A percentile compares a stretch with the other conserved stretches of the same genome.
Evolutionary conservation across 2,329 filamentous ascomycete genomes (phyloP).

Genomic region (Cylindrodendrum hubeiense): DNA sequence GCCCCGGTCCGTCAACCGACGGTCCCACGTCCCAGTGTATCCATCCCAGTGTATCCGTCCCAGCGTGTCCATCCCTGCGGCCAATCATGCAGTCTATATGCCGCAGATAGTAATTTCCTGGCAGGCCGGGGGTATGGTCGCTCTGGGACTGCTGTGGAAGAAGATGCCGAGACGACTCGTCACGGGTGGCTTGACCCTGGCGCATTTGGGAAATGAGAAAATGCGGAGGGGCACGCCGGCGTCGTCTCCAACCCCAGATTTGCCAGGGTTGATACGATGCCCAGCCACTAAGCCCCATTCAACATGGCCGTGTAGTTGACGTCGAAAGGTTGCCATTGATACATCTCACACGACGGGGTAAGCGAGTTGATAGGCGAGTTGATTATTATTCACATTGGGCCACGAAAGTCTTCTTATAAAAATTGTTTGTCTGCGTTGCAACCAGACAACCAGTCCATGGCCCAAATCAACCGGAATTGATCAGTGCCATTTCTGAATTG

Average conservation of each 20-base stretch:
- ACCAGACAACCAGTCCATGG: slow-evolving; percentile 36
- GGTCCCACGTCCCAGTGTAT: not conserved
- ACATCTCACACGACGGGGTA: not conserved
- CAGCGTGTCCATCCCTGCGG: not conserved
- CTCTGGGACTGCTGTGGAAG: not conserved
- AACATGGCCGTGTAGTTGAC: not conserved
- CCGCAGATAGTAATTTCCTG: slow-evolving; percentile 15
- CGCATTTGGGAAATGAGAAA: slow-evolving; percentile 38
- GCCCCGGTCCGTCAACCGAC: not conserved
- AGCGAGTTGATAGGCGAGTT: not conserved
- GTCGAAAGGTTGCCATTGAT: not conserved
- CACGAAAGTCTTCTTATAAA: not conserved
- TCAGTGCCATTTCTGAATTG: slow-evolving; percentile 33
- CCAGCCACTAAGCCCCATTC: too few relatives aligned
- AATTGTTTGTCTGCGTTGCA: slow-evolving; percentile 10
- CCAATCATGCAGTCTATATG: not conserved
- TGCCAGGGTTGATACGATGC: slow-evolving; percentile 12
- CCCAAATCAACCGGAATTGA: slow-evolving; percentile 28
- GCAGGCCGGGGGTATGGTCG: not conserved
- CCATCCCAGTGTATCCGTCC: too few relatives aligned
- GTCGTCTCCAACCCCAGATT: slow-evolving; percentile 37
- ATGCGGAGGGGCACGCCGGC: slow-evolving; percentile 13
- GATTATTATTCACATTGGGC: slow-evolving; percentile 9
- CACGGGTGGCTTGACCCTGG: slow-evolving; percentile 19
- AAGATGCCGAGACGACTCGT: not conserved